phyloP scores from a whole-genome alignment of 176 grass and related monocot species.

The Triticum monococcum region DNA sequence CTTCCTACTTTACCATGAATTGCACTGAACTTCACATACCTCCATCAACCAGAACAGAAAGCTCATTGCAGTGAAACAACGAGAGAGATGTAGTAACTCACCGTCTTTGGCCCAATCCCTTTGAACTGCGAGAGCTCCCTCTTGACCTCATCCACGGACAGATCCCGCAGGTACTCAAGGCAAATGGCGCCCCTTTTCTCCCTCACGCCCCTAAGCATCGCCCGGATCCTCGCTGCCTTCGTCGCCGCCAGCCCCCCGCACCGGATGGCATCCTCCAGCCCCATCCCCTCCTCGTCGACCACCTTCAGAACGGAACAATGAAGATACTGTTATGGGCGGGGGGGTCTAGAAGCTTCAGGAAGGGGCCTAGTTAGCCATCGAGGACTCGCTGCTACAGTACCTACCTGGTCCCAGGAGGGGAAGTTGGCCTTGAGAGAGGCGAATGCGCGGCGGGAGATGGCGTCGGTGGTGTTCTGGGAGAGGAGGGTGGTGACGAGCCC shows the following conservation, averaged over 20 bases:
- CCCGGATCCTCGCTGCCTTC: conserved; percentile 71
- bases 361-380: not conserved
- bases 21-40: not conserved
- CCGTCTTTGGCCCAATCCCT: conserved; percentile 87
- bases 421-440: conserved; percentile 68
- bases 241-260: conserved; percentile 77
- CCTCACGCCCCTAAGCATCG: conserved; percentile 57
- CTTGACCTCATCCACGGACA: conserved; percentile 74
- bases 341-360: not conserved
- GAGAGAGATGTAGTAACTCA: conserved; percentile 24
- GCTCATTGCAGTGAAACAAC: not conserved
- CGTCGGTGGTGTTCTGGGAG: conserved; percentile 91
- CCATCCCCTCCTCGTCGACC: conserved; percentile 52
- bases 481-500: conserved; percentile 77
- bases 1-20: not conserved
- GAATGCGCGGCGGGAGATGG: conserved; percentile 76
- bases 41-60: not conserved
- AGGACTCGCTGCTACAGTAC: not conserved
- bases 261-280: conserved; percentile 68
- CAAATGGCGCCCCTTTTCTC: conserved; percentile 62
- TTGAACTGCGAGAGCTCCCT: conserved; percentile 78
- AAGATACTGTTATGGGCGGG: not conserved
- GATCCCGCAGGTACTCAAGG: conserved; percentile 66
- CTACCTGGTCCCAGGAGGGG: conserved; percentile 72
- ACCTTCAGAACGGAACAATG: conserved; percentile 37